Conservation (phyloP, 2,329 filamentous ascomycete species). For the Monilinia fructigena region DNA sequence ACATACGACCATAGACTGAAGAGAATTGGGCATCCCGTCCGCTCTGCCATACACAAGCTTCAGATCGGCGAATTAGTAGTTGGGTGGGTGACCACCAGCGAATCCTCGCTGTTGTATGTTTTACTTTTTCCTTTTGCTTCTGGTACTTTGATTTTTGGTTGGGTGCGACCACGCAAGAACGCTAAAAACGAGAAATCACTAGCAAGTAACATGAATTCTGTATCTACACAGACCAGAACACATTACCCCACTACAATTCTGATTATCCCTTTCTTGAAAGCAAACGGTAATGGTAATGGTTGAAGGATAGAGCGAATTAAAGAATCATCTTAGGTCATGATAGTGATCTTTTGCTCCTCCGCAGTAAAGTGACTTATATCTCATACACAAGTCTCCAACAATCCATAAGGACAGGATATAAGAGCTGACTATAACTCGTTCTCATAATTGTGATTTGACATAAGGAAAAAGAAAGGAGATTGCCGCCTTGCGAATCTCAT, state of each 20-base stretch:
- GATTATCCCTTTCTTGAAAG: not conserved
- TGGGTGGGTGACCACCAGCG: conserved; percentile 22
- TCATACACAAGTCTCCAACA: not conserved
- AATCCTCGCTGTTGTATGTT: conserved; percentile 20
- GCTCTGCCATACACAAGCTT: conserved; percentile 21
- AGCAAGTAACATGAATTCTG: no score
- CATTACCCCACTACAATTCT: not conserved
- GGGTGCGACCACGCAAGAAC: not conserved
- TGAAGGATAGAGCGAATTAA: not conserved
- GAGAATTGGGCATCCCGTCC: conserved; percentile 17
- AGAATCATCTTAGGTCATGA: not conserved
- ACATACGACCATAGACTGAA: conserved; percentile 16
- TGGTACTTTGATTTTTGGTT: not conserved
- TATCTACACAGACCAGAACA: no score
- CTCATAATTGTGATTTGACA: not conserved
- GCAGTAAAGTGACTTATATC: not conserved
- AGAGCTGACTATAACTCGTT: not conserved
- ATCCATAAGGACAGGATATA: no score
- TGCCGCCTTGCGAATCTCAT: not conserved
- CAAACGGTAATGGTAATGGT: not conserved
- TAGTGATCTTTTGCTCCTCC: not conserved
- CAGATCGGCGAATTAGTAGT: conserved; percentile 20
- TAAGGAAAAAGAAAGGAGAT: not conserved
- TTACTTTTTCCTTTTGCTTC: not conserved
- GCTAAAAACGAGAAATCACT: not conserved